Conservation (phyloP, 2,329 filamentous ascomycete genomes). For the Penicillium sp. region DNA sequence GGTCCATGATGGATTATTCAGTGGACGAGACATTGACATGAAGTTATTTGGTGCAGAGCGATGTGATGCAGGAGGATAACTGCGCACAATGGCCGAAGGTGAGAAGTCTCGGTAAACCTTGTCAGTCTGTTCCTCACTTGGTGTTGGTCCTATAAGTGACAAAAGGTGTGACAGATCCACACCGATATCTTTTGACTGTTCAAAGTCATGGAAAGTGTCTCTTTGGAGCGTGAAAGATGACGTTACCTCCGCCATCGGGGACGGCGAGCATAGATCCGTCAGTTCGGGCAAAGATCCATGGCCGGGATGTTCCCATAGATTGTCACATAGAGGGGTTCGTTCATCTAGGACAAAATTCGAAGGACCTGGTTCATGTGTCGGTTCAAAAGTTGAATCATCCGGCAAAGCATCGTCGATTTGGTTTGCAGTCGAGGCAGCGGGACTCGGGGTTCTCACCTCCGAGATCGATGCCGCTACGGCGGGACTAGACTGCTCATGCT, state of each 20-base stretch:
- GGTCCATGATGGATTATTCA: conserved; percentile 54
- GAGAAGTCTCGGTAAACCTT: conserved; percentile 30
- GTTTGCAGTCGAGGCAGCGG: conserved; percentile 12
- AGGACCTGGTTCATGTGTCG: conserved; percentile 5
- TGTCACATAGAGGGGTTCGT: conserved; percentile 27
- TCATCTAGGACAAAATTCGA: conserved; percentile 19
- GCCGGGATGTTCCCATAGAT: conserved; percentile 34
- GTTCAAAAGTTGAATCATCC: conserved; percentile 2
- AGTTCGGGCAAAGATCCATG: conserved; percentile 34
- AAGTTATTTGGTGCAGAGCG: conserved; percentile 26
- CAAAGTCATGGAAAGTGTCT: conserved; percentile 22
- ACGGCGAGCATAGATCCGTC: conserved; percentile 31
- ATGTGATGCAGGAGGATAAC: conserved; percentile 30
- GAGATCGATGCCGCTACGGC: conserved; percentile 11
- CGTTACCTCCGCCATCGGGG: conserved; percentile 20
- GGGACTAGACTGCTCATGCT: conserved; percentile 28
- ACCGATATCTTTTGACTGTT: conserved; percentile 18
- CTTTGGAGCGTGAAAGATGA: conserved; percentile 17
- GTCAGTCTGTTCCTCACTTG: conserved; percentile 15
- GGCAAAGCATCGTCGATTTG: conserved; percentile 4
- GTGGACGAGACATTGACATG: conserved; percentile 39
- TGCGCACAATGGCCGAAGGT: conserved; percentile 36
- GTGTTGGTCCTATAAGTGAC: conserved; percentile 24
- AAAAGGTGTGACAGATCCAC: conserved; percentile 29
- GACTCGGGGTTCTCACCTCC: conserved; percentile 14